These are phyloP conservation scores for Vigna radiata DNA, from an alignment of 306 rosid species.

Conservation along the genomic window DNA sequence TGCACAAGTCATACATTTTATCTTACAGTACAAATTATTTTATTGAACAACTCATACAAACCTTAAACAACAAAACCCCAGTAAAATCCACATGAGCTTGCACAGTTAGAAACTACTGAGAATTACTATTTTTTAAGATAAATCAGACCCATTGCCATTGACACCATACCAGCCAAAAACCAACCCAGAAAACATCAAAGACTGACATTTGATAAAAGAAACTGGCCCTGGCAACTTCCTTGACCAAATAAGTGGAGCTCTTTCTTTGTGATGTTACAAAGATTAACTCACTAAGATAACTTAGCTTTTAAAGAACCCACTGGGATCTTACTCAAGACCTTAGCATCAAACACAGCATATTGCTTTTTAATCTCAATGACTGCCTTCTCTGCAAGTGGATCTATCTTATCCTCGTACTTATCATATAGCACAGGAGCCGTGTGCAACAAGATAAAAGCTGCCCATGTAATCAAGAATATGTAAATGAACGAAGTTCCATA, in stretches of 20 bases:
- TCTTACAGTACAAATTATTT: conserved; percentile 1
- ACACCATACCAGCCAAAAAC: conserved; percentile 39
- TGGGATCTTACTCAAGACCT: conserved; percentile 66
- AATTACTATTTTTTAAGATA: background rate
- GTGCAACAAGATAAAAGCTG: conserved; percentile 71
- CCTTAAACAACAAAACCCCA: background rate
- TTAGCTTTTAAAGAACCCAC: conserved; percentile 56
- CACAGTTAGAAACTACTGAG: background rate
- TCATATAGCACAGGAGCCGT: conserved; percentile 70
- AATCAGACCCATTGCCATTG: conserved; percentile 14
- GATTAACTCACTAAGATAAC: conserved; percentile 44
- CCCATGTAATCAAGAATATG: background rate
- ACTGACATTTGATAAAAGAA: conserved; percentile 22
- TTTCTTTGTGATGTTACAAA: background rate
- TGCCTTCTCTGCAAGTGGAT: conserved; percentile 63
- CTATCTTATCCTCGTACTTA: conserved; percentile 66
- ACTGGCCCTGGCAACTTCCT: conserved; percentile 20
- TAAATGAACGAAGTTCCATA: background rate
- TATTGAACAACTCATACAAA: conserved; percentile 3
- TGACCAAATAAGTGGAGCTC: conserved; percentile 8
- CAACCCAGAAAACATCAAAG: conserved; percentile 32
- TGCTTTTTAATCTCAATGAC: conserved; percentile 59
- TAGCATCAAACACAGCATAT: conserved; percentile 63
- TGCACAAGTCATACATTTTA: background rate
- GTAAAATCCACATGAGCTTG: conserved; percentile 1